These are phyloP conservation scores for Curvularia verruculosa DNA, from an alignment of 2,329 filamentous ascomycete species.

Conservation along the genomic window DNA sequence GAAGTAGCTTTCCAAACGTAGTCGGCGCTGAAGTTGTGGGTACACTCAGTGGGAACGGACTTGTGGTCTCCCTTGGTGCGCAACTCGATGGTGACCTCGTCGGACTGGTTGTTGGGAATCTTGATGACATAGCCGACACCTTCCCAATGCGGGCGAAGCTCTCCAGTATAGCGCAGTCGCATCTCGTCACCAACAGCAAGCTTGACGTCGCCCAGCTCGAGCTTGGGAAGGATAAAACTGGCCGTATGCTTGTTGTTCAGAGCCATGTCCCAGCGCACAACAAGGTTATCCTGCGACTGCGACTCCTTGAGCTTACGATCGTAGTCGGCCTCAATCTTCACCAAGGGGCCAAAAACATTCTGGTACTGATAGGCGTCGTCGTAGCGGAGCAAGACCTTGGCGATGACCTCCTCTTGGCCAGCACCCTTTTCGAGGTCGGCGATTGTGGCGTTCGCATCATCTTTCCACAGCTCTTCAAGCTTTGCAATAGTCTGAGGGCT, in stretches of 20 bases:
- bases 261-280: conserved; percentile 92
- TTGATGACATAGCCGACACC: conserved; percentile 99
- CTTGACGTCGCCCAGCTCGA: conserved; percentile 97
- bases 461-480: conserved; percentile 98
- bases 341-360: conserved; percentile 95
- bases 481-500: conserved; percentile 95
- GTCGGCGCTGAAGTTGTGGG: conserved; percentile 96
- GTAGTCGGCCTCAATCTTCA: conserved; percentile 99
- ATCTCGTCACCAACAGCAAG: conserved; percentile 98
- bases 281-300: conserved; percentile 93
- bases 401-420: conserved; percentile 92
- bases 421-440: conserved; percentile 89
- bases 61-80: conserved; percentile 96
- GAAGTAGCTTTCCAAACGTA: conserved; percentile 99
- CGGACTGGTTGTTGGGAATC: conserved; percentile 98
- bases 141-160: conserved; percentile 91
- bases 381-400: conserved; percentile 89
- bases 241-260: conserved; percentile 97
- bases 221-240: conserved; percentile 93
- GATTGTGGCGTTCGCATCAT: conserved; percentile 86
- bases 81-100: conserved; percentile 94
- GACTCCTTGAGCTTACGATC: conserved; percentile 98
- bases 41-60: conserved; percentile 92
- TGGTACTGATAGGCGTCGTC: conserved; percentile 99
- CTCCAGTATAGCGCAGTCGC: conserved; percentile 94